phyloP scores from a whole-genome alignment of 331 rosid genomes.

The Cucumis variabilis region DNA sequence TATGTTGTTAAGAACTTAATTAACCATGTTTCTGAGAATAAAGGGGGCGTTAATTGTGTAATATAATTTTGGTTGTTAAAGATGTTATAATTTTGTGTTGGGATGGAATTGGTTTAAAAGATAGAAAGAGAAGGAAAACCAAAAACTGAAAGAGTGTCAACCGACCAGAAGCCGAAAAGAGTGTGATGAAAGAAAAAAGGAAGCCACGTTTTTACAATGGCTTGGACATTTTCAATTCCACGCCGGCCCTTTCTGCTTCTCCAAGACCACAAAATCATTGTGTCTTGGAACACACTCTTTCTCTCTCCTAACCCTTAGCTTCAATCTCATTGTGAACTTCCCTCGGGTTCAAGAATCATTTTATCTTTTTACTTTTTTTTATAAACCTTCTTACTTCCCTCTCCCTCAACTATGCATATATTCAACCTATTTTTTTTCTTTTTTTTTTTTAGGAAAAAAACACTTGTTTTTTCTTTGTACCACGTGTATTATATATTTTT shows the following conservation, averaged over 20 bases:
- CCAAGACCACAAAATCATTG: constrained; percentile 93
- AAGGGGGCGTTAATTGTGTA: too few species aligned
- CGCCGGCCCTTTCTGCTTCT: constrained; percentile 90
- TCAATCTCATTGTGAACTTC: constrained; percentile 12
- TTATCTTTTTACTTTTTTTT: neutral
- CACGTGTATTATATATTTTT: too few species aligned
- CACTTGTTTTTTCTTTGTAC: too few species aligned
- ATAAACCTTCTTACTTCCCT: neutral
- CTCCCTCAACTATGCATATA: neutral
- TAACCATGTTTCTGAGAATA: too few species aligned
- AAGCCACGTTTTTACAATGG: constrained; percentile 77
- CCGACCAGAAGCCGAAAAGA: neutral
- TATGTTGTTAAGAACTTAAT: too few species aligned
- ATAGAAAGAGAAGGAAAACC: neutral
- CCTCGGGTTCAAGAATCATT: constrained; percentile 28
- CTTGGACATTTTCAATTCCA: constrained; percentile 65
- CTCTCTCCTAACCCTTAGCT: neutral
- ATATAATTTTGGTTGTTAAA: too few species aligned
- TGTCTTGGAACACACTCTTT: constrained; percentile 93
- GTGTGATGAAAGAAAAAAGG: too few species aligned
- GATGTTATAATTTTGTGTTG: too few species aligned
- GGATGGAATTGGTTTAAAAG: neutral
- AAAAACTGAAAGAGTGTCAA: neutral
- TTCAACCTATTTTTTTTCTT: too few species aligned
- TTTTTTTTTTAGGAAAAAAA: too few species aligned